Conservation (phyloP, 345 rosid species). For the Murraya paniculata region DNA sequence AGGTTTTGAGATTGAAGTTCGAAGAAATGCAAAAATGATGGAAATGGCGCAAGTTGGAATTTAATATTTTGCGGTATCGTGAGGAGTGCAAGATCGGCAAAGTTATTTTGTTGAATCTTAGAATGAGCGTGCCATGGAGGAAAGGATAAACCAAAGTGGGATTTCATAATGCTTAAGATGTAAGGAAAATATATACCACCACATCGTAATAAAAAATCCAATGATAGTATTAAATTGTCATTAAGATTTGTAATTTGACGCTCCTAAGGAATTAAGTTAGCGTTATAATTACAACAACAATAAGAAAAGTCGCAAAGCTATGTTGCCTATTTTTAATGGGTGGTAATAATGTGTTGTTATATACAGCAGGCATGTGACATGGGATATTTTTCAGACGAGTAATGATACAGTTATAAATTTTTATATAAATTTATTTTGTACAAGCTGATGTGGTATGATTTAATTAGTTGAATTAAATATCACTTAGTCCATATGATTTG, state of each 20-base stretch:
- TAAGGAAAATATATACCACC: not conserved
- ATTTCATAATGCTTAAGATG: constrained; percentile 9
- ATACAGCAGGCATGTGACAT: too few relatives aligned
- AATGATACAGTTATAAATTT: too few relatives aligned
- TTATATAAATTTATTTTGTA: too few relatives aligned
- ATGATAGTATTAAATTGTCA: not conserved
- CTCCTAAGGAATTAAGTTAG: not conserved
- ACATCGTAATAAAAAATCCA: not conserved
- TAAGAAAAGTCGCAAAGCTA: too few relatives aligned
- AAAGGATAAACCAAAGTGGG: not conserved
- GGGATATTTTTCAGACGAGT: too few relatives aligned
- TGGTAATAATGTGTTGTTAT: too few relatives aligned
- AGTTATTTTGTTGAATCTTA: not conserved
- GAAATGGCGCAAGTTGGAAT: not conserved
- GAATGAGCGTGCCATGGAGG: constrained; percentile 5
- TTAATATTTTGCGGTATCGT: not conserved
- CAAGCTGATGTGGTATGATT: too few relatives aligned
- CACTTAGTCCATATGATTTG: too few relatives aligned
- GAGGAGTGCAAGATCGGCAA: constrained; percentile 19
- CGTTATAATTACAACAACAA: not conserved
- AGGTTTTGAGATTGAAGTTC: not conserved
- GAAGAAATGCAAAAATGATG: not conserved
- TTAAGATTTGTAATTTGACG: not conserved
- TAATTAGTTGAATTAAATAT: too few relatives aligned
- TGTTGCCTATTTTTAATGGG: not conserved